Percentiles rank a stretch among this genome's conserved stretches.
These are phyloP conservation scores for Ophioceras dolichostomum DNA, from an alignment of 2,329 filamentous ascomycete genomes.

Conservation along the genomic window DNA sequence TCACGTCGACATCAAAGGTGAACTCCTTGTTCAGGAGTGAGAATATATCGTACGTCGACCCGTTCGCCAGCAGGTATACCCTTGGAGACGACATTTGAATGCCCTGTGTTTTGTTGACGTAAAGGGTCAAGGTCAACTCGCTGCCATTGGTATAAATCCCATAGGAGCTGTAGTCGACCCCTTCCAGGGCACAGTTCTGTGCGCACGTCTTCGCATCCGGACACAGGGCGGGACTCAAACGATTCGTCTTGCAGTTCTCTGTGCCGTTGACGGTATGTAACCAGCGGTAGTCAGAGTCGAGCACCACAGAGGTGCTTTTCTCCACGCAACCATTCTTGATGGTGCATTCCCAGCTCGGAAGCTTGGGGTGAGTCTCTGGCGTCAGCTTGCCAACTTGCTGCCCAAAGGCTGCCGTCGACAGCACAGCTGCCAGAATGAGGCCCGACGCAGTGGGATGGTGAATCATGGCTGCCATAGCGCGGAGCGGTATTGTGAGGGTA, in stretches of 20 bases:
- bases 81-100: constrained; percentile 22
- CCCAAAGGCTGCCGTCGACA: constrained; percentile 2
- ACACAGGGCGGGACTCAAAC: constrained; percentile 28
- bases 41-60: constrained; percentile 39
- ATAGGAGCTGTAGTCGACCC: constrained; percentile 29
- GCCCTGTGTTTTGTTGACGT: constrained; percentile 16
- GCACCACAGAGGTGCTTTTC: constrained; percentile 33
- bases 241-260: constrained; percentile 20
- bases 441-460: too few relatives aligned
- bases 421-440: constrained; percentile 2
- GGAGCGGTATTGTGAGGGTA: too few relatives aligned
- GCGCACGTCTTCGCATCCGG: constrained; percentile 35
- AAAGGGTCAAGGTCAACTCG: constrained; percentile 24
- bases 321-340: constrained; percentile 32
- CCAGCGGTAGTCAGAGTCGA: constrained; percentile 31
- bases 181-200: constrained; percentile 39
- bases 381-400: constrained; percentile 10
- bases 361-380: constrained; percentile 32
- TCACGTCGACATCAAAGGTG: constrained; percentile 52
- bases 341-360: constrained; percentile 38
- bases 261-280: constrained; percentile 24
- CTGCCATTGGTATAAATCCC: constrained; percentile 17
- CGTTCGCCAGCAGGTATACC: constrained; percentile 44
- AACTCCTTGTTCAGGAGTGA: constrained; percentile 49
- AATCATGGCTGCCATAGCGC: too few relatives aligned